Evolutionary conservation across 1,284 basidiomycete species (phyloP).

Genomic region (Tilletia horrida): DNA sequence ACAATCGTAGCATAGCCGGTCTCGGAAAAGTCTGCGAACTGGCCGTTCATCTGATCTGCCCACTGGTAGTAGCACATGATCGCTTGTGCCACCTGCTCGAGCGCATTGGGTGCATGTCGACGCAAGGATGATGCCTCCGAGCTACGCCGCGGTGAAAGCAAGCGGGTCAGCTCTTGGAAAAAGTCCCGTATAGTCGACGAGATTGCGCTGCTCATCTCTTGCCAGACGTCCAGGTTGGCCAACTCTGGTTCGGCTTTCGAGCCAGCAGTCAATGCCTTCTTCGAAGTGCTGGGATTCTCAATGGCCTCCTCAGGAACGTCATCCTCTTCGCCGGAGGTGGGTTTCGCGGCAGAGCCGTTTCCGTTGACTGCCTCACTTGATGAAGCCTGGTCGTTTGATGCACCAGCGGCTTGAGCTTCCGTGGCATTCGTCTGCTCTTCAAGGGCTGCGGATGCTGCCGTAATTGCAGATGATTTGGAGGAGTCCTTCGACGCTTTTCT

Average conservation of each 20-base stretch:
- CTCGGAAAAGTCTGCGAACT: conserved; percentile 46
- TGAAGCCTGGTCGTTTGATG: not conserved
- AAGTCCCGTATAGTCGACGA: conserved; percentile 52
- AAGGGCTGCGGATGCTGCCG: not conserved
- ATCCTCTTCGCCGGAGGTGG: conserved; percentile 17
- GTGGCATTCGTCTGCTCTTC: not conserved
- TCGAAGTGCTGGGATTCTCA: not conserved
- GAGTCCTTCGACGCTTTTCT: not conserved
- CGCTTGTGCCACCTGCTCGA: conserved; percentile 68
- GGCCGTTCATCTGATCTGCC: conserved; percentile 61
- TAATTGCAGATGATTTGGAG: not conserved
- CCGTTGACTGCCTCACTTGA: not conserved
- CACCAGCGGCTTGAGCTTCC: not conserved
- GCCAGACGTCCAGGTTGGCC: conserved; percentile 11
- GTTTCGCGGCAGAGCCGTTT: conserved; percentile 23
- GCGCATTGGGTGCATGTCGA: conserved; percentile 67
- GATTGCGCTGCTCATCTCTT: conserved; percentile 15
- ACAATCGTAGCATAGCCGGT: conserved; percentile 63
- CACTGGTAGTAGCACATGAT: conserved; percentile 70
- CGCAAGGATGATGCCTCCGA: conserved; percentile 59
- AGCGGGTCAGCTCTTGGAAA: conserved; percentile 83
- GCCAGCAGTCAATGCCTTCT: not conserved
- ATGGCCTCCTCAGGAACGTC: conserved; percentile 13
- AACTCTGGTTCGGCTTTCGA: not conserved
- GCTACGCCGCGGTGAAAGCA: conserved; percentile 74